Evolutionary conservation across 2,329 filamentous ascomycete species (phyloP).

Genomic region (Penicillium sp.): DNA sequence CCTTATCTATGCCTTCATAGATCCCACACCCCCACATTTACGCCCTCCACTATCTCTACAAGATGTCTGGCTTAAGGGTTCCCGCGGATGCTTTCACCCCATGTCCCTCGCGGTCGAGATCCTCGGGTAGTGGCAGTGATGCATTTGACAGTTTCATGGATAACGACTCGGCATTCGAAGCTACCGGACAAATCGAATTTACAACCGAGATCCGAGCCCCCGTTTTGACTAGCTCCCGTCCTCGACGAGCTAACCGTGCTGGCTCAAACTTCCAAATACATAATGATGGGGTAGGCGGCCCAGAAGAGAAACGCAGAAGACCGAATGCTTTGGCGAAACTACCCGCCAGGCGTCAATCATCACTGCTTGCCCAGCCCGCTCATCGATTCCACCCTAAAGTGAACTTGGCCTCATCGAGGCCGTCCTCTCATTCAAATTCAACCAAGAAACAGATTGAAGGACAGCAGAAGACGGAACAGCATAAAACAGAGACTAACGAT

Average conservation of each 20-base stretch:
- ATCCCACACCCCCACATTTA: neutral
- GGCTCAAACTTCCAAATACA: conserved; percentile 43
- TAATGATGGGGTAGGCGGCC: conserved; percentile 32
- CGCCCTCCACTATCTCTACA: conserved; percentile 1
- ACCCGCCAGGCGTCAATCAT: conserved; percentile 31
- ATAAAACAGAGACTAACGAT: conserved; percentile 14
- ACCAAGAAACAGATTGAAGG: conserved; percentile 12
- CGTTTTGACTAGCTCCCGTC: conserved; percentile 33
- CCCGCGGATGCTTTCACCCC: conserved; percentile 37
- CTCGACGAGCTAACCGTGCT: conserved; percentile 32
- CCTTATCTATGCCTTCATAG: conserved; percentile 12
- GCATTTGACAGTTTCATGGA: conserved; percentile 31
- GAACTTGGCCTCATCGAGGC: conserved; percentile 30
- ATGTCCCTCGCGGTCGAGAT: conserved; percentile 33
- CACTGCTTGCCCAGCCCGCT: conserved; percentile 45
- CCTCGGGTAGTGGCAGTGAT: conserved; percentile 24
- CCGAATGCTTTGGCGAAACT: conserved; percentile 18
- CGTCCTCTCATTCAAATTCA: conserved; percentile 18
- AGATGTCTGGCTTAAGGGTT: conserved; percentile 32
- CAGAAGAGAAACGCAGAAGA: conserved; percentile 20
- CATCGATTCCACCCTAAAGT: conserved; percentile 44
- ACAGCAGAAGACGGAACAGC: conserved; percentile 7
- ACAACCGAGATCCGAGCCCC: conserved; percentile 44
- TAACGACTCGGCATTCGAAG: conserved; percentile 33
- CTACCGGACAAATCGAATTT: conserved; percentile 46